Evolutionary conservation across 345 rosid genomes (phyloP), one percentile per base, ranked within the genome.

Genomic region (Xanthoceras sorbifolium): DNA sequence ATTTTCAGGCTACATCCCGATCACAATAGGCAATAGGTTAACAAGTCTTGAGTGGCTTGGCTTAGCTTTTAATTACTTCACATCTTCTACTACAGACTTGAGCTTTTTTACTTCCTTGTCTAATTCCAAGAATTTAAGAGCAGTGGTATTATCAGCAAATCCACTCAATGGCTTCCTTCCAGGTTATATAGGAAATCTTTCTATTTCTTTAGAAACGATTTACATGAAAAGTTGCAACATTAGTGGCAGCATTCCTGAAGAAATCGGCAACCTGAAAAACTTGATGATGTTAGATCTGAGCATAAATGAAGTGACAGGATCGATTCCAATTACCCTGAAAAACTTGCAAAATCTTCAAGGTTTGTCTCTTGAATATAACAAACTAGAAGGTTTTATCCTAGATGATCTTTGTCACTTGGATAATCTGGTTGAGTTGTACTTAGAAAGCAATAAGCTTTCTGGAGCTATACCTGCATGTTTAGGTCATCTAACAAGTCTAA

Each of bases 401-500:
- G 9, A 65, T 55, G 72, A 71, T 17, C 28, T 80, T 32, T 76
- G 83, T 14, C 23, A 31, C 25, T 54, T 80, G 20, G 10, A 20
- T 57, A 64, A 25, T 4, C 8, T 71, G 3, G 63, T 38, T n/a
- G 67, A 44, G 4, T 23, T 80, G 20, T 18, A 28, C 1, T 40
- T 76, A 22, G 3, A 75, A 25, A 15, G 17, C 8, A 80, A 80
- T 25, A 66, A 25, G 14, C 23, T 76, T 29, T 31, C 50, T 22
- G 77, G 60, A 23, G n/a, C 67, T 3, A 80, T 80, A 28, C 77
- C 83, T 6, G 20, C 32, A 9, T 81, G 83, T 50, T 15, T 72
- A 18, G 74, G 73, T 28, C 34, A 28, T 67, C 9, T 81, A 1
- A 9, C 65, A 5, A 26, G 38, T 9, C 61, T 73, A 26, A 52